phyloP scores from a whole-genome alignment of 164 flowering plant species.

The Chloranthus sessilifolius region DNA sequence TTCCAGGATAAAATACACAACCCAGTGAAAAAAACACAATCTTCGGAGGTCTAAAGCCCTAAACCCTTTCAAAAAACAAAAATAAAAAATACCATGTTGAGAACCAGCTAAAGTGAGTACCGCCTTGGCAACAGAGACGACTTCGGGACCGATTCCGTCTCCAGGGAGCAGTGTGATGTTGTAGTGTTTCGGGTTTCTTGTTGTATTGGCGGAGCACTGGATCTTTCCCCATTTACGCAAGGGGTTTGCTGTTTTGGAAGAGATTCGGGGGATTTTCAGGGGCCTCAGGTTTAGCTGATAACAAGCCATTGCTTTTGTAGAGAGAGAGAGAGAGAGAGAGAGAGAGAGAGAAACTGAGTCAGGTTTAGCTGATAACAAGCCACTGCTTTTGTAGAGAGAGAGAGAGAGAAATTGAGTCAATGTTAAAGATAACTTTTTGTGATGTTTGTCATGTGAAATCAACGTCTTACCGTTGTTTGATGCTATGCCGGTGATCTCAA shows the following conservation, averaged over 20 bases:
- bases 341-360: no score
- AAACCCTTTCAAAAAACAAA: background rate
- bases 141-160: constrained; percentile 98
- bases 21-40: no score
- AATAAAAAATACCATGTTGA: constrained; percentile 41
- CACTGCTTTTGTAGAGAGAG: no score
- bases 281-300: constrained; percentile 26
- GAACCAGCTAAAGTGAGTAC: constrained; percentile 64
- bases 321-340: no score
- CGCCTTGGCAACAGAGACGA: constrained; percentile 72
- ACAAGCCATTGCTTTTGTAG: constrained; percentile 39
- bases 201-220: constrained; percentile 43
- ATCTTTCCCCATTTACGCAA: constrained; percentile 19
- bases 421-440: no score
- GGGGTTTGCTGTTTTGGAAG: constrained; percentile 3
- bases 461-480: no score
- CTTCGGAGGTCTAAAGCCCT: background rate
- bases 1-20: background rate
- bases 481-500: no score
- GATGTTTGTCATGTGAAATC: no score
- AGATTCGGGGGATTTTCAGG: background rate
- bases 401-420: no score
- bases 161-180: constrained; percentile 85
- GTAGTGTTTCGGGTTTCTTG: constrained; percentile 34
- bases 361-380: constrained; percentile 32